Evolutionary conservation across 2,329 filamentous ascomycete species (phyloP), one percentile per base, ranked within the genome.

Genomic region (Xylaria sp.): DNA sequence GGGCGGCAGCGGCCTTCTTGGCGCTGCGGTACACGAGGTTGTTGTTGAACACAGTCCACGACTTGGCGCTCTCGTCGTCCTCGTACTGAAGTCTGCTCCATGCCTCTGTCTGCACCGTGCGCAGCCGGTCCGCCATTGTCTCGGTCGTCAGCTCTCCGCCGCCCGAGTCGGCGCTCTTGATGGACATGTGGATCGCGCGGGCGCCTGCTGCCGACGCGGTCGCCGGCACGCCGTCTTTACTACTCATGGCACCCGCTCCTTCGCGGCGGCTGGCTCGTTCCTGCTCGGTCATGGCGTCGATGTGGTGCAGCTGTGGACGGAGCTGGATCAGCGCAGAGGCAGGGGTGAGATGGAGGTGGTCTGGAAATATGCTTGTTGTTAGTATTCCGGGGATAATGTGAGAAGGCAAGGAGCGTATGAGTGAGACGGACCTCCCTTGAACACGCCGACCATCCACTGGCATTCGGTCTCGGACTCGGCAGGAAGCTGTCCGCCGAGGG

Each of bases 271-370:
- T 77, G n/a, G 75, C 74, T 49, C 87, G 87, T 42, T 92, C 89
- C 65, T 93, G 86, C 75, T 97, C 93, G 56, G 90, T 85, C 54
- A 89, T 82, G 3, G 96, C 95, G 81, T 98, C 96, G 73, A 98
- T 86, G 81, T 98, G 94, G 81, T 97, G 93, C 69, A 97, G 92
- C 77, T 97, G 93, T 0, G 96, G 94, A 4, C 94, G 92, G 77
- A 99, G 89, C 78, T 97, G 93, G 49, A 97, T 92, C 53, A 97
- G 88, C 2, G 93, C 91, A 48, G 91, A 89, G 54, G 97, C 88
- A 28, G 92, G 92, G 0, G 93, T 97, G 46, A 98, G 88, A 81
- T 97, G 93, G 10, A 97, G 84, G 77, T 97, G 90, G 74, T 93
- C 93, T 94, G 72, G 15, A 44, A 2, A 36, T 60, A 59, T 64